Evolutionary conservation across 495 filamentous ascomycete species (phyloP), one percentile per base, ranked within the genome.

Genomic region (Tuber aestivum): DNA sequence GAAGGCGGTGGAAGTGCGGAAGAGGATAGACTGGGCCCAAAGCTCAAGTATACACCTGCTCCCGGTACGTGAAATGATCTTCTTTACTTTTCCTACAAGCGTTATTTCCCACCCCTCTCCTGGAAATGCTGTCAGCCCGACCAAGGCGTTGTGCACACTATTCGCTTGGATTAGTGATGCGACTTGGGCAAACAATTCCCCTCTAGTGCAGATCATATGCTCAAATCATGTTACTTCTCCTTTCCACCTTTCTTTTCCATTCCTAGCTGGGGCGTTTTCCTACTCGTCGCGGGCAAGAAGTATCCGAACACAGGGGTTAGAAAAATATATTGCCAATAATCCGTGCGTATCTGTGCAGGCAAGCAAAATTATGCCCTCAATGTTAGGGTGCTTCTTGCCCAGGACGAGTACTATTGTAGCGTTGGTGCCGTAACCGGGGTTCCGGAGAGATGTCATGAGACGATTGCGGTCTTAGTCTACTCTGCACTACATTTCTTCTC

Each of bases 21-120:
- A 70, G 82, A 83, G 44, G 82, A 83, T 72, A 77, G 70, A 38
- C 72, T 83, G 27, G 82, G 82, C 1, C 82, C 82, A 42, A 83
- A 83, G 70, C 74, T 83, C 74, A 83, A 83, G 70, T 83, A 83
- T 71, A 78, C 80, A 65, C 81, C 82, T 72, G 81, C 82, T 23
- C 81, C 82, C 70, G 82, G 82, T 83, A 81, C 65, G 80, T 82
- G 38, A 38, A 50, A 61, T 69, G 23, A 40, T 32, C 18, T 75
- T 61, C 27, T 70, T 56, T 10, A 27, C 71, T 79, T 76, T 73
- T 76, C 73, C 69, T 44, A 44, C 81, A 72, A 77, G 56, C 42
- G 65, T 70, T 80, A 80, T 81, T 80, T 80, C 76, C 68, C 78
- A 65, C 56, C 27, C 56, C 56, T 61, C 56, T 65, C 27, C 56